Percentiles rank a stretch among this genome's conserved stretches.
These are phyloP conservation scores for Xylariaceae sp. DNA, from an alignment of 2,329 filamentous ascomycete genomes.

Conservation along the genomic window DNA sequence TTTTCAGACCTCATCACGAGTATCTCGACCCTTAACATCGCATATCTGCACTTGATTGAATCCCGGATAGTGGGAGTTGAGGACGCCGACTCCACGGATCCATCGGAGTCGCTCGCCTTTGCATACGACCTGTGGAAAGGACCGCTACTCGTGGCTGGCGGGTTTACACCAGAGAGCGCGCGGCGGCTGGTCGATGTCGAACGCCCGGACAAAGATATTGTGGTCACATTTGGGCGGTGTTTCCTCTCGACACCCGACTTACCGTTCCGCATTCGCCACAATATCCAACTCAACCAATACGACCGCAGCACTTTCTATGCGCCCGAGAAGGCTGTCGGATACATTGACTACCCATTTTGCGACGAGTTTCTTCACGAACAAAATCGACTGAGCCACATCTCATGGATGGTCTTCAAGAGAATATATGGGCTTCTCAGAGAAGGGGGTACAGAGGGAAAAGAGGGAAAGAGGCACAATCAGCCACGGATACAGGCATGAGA, in stretches of 20 bases:
- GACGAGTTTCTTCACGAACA: slow-evolving; percentile 15
- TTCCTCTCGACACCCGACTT: slow-evolving; percentile 49
- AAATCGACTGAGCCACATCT: not conserved
- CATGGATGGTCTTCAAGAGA: too few relatives aligned
- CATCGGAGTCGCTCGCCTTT: slow-evolving; percentile 3
- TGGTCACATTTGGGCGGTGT: slow-evolving; percentile 44
- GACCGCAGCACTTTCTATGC: slow-evolving; percentile 45
- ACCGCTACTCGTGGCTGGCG: slow-evolving; percentile 34
- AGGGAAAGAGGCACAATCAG: too few relatives aligned
- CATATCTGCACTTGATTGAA: slow-evolving; percentile 59
- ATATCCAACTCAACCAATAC: slow-evolving; percentile 41
- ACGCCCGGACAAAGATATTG: slow-evolving; percentile 27
- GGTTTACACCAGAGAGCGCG: slow-evolving; percentile 27
- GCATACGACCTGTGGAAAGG: slow-evolving; percentile 34
- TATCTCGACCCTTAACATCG: slow-evolving; percentile 47
- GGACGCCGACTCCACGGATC: slow-evolving; percentile 34
- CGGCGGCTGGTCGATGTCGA: slow-evolving; percentile 26
- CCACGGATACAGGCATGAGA: too few relatives aligned
- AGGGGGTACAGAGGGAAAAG: too few relatives aligned
- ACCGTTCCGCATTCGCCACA: slow-evolving; percentile 41
- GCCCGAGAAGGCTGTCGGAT: slow-evolving; percentile 32
- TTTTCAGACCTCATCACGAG: slow-evolving; percentile 53
- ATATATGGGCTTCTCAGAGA: too few relatives aligned
- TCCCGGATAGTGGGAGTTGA: slow-evolving; percentile 45
- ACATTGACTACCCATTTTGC: slow-evolving; percentile 38